Conservation (phyloP, 148 eudicot species). For the Drosera capensis region DNA sequence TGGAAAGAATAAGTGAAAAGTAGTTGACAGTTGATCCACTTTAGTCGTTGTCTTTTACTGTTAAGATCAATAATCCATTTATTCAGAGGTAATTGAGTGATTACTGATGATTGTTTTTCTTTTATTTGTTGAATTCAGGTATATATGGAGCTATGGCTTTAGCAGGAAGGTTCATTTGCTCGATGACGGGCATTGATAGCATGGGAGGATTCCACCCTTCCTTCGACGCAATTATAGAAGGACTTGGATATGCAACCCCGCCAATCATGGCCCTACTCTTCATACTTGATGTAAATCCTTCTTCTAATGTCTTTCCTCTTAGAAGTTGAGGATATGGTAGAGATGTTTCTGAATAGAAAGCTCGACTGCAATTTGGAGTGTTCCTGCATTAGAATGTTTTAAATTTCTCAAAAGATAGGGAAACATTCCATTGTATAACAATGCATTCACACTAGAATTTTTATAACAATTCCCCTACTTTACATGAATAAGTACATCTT, state of each 20-base stretch:
- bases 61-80: neutral
- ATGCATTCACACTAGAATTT: no score
- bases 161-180: constrained; percentile 82
- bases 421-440: no score
- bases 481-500: no score
- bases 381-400: no score
- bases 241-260: constrained; percentile 93
- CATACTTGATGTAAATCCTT: constrained; percentile 17
- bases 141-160: constrained; percentile 94
- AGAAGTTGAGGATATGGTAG: neutral
- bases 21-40: no score
- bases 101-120: neutral
- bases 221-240: constrained; percentile 66
- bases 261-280: constrained; percentile 99
- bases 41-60: neutral
- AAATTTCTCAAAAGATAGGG: no score
- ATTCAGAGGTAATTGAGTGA: neutral
- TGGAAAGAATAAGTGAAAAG: no score
- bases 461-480: no score
- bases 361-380: neutral
- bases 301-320: neutral
- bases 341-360: neutral
- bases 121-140: constrained; percentile 26
- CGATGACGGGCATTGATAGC: constrained; percentile 55
- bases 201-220: constrained; percentile 60